These are phyloP conservation scores for Peniophora sp. DNA, from an alignment of 1,284 basidiomycete genomes.

Conservation along the genomic window DNA sequence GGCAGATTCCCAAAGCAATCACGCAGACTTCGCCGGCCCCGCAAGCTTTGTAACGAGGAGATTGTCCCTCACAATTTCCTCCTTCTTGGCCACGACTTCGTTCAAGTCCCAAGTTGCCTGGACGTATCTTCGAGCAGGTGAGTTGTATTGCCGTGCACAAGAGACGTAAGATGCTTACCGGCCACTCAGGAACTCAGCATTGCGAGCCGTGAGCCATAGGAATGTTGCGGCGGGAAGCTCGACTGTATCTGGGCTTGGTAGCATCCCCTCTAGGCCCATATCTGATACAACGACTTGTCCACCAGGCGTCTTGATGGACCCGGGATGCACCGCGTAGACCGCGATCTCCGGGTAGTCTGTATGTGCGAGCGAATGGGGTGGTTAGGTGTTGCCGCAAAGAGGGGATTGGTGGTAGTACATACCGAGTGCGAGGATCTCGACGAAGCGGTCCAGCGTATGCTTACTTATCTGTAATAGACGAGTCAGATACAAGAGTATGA, in stretches of 20 bases:
- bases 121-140: background rate
- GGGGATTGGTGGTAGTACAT: background rate
- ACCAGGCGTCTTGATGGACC: background rate
- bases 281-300: background rate
- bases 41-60: background rate
- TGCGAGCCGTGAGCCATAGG: background rate
- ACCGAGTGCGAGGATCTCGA: background rate
- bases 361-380: no score
- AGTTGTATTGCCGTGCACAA: background rate
- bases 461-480: background rate
- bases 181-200: background rate
- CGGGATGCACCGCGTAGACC: background rate
- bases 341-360: background rate
- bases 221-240: background rate
- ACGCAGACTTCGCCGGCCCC: background rate
- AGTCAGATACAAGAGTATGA: slow-evolving; percentile 2
- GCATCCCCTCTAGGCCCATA: no score
- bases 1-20: no score
- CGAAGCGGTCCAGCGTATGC: background rate
- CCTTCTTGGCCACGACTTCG: background rate
- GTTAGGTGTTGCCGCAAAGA: background rate
- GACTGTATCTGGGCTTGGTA: background rate
- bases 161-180: background rate
- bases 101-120: background rate
- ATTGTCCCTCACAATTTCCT: background rate